These are phyloP conservation scores for Mucor ambiguus DNA, from an alignment of 371 early-diverging fungal species.

Conservation along the genomic window DNA sequence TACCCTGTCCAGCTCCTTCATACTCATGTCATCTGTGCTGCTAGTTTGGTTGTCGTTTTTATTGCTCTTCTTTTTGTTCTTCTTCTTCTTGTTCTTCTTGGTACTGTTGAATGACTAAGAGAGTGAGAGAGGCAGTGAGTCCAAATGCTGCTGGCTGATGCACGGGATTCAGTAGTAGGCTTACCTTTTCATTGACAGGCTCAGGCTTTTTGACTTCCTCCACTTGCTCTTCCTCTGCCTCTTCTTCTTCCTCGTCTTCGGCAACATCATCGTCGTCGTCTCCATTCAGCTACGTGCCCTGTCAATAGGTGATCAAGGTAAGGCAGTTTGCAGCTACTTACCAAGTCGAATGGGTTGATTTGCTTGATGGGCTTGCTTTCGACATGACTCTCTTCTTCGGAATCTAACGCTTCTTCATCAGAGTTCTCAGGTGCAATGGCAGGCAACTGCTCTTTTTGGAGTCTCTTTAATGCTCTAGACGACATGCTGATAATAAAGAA, in stretches of 20 bases:
- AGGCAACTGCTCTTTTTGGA: constrained; percentile 39
- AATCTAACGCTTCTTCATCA: constrained; percentile 16
- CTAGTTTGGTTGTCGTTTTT: constrained; percentile 49
- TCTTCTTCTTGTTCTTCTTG: constrained; percentile 33
- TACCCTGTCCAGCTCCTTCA: constrained; percentile 67
- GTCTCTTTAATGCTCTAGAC: constrained; percentile 45
- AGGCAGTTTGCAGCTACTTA: constrained; percentile 15
- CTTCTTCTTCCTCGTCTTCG: constrained; percentile 45
- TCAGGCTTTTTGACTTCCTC: constrained; percentile 13
- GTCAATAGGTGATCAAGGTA: background rate
- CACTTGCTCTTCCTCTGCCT: constrained; percentile 33
- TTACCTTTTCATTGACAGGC: constrained; percentile 18
- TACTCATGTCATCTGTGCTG: constrained; percentile 46
- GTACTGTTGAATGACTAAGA: background rate
- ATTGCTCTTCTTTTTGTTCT: constrained; percentile 55
- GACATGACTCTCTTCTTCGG: constrained; percentile 38
- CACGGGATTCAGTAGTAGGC: background rate
- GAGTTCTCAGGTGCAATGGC: constrained; percentile 14
- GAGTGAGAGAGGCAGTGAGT: background rate
- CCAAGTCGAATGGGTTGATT: constrained; percentile 73
- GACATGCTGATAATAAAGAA: constrained; percentile 36
- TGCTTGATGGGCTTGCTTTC: constrained; percentile 9
- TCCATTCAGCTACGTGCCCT: constrained; percentile 19
- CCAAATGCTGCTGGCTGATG: background rate
- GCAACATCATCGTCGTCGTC: constrained; percentile 39